Base-by-base conservation (phyloP, 768 basidiomycete species). In the Clathrus columnatus region DNA sequence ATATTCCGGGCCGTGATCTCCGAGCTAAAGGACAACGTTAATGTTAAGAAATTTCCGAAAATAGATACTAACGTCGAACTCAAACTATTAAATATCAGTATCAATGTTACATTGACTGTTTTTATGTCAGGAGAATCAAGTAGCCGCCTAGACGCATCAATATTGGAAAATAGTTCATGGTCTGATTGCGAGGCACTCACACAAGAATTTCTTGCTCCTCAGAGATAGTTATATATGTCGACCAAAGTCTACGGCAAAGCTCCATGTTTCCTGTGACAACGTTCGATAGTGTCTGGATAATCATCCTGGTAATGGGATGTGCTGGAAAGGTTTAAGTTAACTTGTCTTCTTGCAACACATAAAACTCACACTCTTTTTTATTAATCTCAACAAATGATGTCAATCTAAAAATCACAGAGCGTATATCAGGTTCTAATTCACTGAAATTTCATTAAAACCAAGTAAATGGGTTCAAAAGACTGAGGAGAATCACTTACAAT, bases 211-310 rank as follows among this genome's bases (percentile, higher is more conserved):
- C 78, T 64, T 84, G 76, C 59, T 87, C 83, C 62, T 90, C 88
- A 0, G 85, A 78, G 4, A 87, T 73, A 51, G 73, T 75, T 65
- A 90, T 70, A 61, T 85, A 84, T 1, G 70, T 74, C 30, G 74
- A 73, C 87, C 85, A 91, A 28, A 86, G 68, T 20, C 65, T 73
- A n/a, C 72, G 65, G 58, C 78, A 73, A 45, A 85, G 74, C 7
- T 58, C 61, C 42, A 83, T 78, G 58, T 91, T 88, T 7, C 77
- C 76, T 1, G 93, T 91, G 28, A 94, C 77, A 21, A 91, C 73
- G 66, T 96, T 96, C 18, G 91, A 87, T 26, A 95, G 74, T 3
- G 87, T 72, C 66, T 96, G 91, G 1, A 84, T 74, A 26, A 89
- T 70, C 56, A 88, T 75, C 16, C 87, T 76, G 7, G 85, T 82